Evolutionary conservation across 371 early-diverging fungal genomes (phyloP), one percentile per base, ranked within the genome.

Genomic region (Rhizopus sp.): DNA sequence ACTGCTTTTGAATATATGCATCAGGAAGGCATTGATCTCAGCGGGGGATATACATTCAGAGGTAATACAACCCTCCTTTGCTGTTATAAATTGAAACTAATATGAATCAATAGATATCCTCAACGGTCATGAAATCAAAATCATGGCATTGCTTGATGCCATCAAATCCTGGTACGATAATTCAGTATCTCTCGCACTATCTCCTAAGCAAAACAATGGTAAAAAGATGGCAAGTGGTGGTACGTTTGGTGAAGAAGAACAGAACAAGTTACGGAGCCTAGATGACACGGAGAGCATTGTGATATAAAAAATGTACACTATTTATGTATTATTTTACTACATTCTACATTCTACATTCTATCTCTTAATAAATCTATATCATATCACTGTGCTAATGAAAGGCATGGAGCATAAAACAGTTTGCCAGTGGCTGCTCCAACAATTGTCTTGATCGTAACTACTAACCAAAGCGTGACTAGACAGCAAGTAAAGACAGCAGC

Each of bases 1-100:
- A 68, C 82, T 7, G 84, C 74, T n/a, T 83, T 83, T 70, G 76
- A 82, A 52, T 86, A 82, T 52, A 81, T 86, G 83, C 80, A 73
- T n/a, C 66, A 74, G 1, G 83, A 81, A 48, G 83, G 84, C 0
- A 67, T 86, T 40, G 65, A 68, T 46, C 70, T 82, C 1, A 81
- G 82, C 45, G 82, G 81, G 1, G 54, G 63, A 2, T 86, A 76
- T 54, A 81, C 80, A 3, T 79, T 83, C 41, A 76, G 82, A 69
- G 80, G 80, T 74, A 71, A 64, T 12, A 41, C 47, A 23, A 8
- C 38, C 10, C n/a, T 29, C 23, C 23, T 23, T 23, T 23, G 23
- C 23, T 32, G 32, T 12, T 34, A 5, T 15, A 7, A 50, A 17
- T 23, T 37, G 46, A 32, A 48, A 23, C 4, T 7, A 16, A 31